Percentiles rank a stretch among this genome's conserved stretches.
Evolutionary conservation across 2,329 filamentous ascomycete species (phyloP).

Genomic region (Acarospora socialis): DNA sequence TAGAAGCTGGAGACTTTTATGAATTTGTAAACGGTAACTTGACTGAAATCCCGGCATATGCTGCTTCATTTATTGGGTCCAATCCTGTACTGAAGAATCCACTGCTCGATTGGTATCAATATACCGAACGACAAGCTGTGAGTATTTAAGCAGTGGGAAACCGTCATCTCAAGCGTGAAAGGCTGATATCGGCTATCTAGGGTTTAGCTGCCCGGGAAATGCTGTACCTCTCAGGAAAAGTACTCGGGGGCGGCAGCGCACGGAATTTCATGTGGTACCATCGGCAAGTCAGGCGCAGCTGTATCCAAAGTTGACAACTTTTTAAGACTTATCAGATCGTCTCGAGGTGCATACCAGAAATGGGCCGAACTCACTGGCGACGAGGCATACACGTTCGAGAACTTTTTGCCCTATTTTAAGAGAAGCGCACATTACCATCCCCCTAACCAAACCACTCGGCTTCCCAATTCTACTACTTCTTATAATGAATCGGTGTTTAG

Average conservation of each 20-base stretch:
- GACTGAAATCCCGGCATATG: constrained; percentile 2
- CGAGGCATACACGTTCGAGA: background rate
- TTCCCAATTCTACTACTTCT: background rate
- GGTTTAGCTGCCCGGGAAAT: too few relatives aligned
- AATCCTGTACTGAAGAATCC: too few relatives aligned
- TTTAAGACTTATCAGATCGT: background rate
- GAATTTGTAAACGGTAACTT: constrained; percentile 5
- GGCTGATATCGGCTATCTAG: too few relatives aligned
- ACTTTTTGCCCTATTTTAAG: background rate
- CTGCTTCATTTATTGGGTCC: background rate
- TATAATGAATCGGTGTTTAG: background rate
- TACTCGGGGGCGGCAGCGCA: constrained; percentile 15
- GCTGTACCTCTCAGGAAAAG: too few relatives aligned
- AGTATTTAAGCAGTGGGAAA: too few relatives aligned
- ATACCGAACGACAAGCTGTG: too few relatives aligned
- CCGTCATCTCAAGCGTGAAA: too few relatives aligned
- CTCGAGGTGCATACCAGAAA: constrained; percentile 3
- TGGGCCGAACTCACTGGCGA: constrained; percentile 8
- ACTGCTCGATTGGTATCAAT: too few relatives aligned
- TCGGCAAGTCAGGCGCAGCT: too few relatives aligned
- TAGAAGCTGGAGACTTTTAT: constrained; percentile 8
- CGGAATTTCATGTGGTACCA: background rate
- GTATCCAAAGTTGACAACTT: background rate
- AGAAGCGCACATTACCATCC: background rate
- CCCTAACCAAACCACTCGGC: background rate